Evolutionary conservation across 192 early-diverging fungal genomes (phyloP).

Genomic region (Mortierella antarctica): DNA sequence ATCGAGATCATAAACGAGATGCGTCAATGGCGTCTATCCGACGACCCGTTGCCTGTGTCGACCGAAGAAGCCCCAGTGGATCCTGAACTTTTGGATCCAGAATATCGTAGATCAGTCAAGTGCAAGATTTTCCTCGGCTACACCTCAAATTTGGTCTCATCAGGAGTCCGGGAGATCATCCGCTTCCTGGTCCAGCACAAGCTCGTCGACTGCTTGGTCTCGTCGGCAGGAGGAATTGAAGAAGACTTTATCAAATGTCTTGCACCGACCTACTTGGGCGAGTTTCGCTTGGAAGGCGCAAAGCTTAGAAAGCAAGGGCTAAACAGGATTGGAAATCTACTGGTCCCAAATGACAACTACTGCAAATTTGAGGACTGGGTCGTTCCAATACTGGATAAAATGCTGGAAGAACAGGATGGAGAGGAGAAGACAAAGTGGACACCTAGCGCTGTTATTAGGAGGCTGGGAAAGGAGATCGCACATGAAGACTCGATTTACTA

Average conservation of each 20-base stretch:
- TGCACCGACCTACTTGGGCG: constrained; percentile 86
- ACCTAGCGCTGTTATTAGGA: constrained; percentile 89
- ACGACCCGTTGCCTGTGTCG: constrained; percentile 73
- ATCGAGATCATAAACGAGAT: constrained; percentile 94
- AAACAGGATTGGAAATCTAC: constrained; percentile 96
- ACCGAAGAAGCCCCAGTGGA: constrained; percentile 45
- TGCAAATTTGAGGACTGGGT: constrained; percentile 99
- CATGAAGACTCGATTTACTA: constrained; percentile 93
- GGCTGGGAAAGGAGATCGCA: constrained; percentile 91
- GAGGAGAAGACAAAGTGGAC: constrained; percentile 81
- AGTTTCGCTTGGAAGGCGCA: constrained; percentile 80
- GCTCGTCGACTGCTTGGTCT: constrained; percentile 90
- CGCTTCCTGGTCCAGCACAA: constrained; percentile 90
- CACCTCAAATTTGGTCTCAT: constrained; percentile 97
- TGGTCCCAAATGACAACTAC: constrained; percentile 99
- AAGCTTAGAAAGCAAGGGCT: constrained; percentile 88
- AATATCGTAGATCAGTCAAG: constrained; percentile 72
- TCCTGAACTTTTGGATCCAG: constrained; percentile 67
- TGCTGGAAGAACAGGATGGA: constrained; percentile 91
- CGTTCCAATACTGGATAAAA: constrained; percentile 90
- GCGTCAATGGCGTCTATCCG: constrained; percentile 87
- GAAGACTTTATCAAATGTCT: constrained; percentile 99
- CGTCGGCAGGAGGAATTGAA: constrained; percentile 96
- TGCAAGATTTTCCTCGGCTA: constrained; percentile 99
- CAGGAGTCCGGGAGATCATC: constrained; percentile 92